phyloP scores from a whole-genome alignment of 1,139 yeast genomes.

The Scheffersomyces illinoinensis region DNA sequence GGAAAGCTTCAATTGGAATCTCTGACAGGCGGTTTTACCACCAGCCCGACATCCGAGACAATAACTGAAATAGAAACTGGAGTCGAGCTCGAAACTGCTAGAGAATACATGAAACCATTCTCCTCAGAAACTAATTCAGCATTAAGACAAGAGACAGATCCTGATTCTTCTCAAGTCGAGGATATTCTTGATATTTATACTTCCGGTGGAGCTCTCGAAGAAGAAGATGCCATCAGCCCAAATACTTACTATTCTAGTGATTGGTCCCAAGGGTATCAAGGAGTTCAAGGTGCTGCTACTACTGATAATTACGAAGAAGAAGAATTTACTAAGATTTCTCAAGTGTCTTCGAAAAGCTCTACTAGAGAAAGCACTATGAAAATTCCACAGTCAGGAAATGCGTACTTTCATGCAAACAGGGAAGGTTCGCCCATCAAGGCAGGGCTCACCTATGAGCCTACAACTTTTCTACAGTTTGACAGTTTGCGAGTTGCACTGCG shows the following conservation, averaged over 20 bases:
- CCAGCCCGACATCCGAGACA: not conserved
- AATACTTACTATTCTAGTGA: not conserved
- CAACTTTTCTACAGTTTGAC: constrained; percentile 4
- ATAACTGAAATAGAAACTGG: not conserved
- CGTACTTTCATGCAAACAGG: constrained; percentile 3
- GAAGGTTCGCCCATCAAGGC: constrained; percentile 5
- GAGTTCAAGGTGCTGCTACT: not conserved
- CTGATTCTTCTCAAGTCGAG: not conserved
- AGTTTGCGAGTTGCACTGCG: not conserved
- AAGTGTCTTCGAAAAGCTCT: not conserved
- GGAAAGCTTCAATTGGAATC: not conserved
- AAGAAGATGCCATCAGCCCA: not conserved
- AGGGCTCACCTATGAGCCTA: constrained; percentile 5
- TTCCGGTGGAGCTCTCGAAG: not conserved
- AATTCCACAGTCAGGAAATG: constrained; percentile 2
- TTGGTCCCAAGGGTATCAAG: not conserved
- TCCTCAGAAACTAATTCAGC: not conserved
- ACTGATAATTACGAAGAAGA: not conserved
- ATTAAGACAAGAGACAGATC: not conserved
- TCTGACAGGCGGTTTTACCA: not conserved
- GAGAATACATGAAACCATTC: not conserved
- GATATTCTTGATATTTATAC: not conserved
- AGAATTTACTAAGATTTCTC: not conserved
- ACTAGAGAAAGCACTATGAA: not conserved
- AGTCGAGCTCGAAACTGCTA: not conserved